A percentile compares a stretch with the other conserved stretches of the same genome.
Evolutionary conservation across 140 eudicot species (phyloP).

Genomic region (Cichorium intybus): DNA sequence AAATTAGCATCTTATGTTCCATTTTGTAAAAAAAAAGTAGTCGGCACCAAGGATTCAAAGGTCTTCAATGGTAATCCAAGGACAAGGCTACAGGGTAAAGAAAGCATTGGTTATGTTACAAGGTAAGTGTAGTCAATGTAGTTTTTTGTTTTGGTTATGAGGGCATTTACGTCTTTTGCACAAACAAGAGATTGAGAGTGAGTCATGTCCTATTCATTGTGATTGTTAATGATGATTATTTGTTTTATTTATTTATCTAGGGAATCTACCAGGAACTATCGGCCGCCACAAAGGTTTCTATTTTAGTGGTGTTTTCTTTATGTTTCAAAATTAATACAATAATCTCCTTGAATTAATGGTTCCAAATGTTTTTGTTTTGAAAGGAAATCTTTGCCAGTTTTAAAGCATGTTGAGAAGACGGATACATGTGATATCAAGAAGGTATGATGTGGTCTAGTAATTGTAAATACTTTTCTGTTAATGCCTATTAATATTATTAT

Average conservation of each 20-base stretch:
- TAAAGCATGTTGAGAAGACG: constrained; percentile 45
- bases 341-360: background rate
- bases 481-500: constrained; percentile 12
- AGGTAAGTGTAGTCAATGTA: constrained; percentile 34
- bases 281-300: constrained; percentile 60
- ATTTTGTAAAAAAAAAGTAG: constrained; percentile 13
- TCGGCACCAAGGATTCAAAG: constrained; percentile 31
- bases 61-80: constrained; percentile 33
- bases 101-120: constrained; percentile 22
- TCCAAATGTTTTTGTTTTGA: constrained; percentile 22
- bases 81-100: constrained; percentile 40
- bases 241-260: constrained; percentile 29
- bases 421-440: constrained; percentile 34
- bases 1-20: background rate
- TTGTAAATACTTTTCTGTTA: background rate
- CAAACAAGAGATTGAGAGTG: background rate
- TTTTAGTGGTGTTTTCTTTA: background rate
- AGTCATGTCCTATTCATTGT: background rate
- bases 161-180: background rate
- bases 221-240: background rate
- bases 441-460: constrained; percentile 36
- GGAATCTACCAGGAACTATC: constrained; percentile 36
- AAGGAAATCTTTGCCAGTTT: constrained; percentile 75
- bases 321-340: constrained; percentile 9
- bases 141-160: background rate